Evolutionary conservation across 2,329 filamentous ascomycete genomes (phyloP).

Genomic region (Fonsecaea pugnacius): DNA sequence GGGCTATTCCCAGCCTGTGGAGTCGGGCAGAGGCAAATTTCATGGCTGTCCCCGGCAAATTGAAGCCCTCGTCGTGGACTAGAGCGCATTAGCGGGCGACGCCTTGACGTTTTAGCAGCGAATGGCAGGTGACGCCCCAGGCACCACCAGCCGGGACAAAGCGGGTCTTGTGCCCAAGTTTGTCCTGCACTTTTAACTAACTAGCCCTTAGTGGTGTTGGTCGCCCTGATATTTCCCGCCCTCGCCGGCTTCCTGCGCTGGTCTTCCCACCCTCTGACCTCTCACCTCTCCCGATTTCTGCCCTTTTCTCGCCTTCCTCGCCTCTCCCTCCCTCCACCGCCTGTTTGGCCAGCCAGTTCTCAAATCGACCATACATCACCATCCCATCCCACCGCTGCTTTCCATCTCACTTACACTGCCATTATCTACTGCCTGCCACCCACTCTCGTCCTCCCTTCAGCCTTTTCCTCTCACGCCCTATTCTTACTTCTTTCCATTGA

Average conservation of each 20-base stretch:
- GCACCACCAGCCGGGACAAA: constrained; percentile 1
- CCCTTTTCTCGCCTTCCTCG: constrained; percentile 18
- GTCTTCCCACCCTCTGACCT: constrained; percentile 1
- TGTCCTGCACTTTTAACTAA: constrained; percentile 4
- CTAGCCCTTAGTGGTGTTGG: not conserved
- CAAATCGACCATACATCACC: constrained; percentile 23
- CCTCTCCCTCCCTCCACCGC: constrained; percentile 21
- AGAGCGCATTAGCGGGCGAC: constrained; percentile 9
- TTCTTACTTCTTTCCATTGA: constrained; percentile 8
- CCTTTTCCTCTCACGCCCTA: constrained; percentile 15
- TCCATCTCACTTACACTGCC: constrained; percentile 20
- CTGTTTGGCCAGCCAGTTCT: constrained; percentile 18
- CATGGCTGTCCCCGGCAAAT: constrained; percentile 21
- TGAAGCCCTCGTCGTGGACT: constrained; percentile 14
- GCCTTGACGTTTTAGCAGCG: constrained; percentile 11
- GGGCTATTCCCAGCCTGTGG: constrained; percentile 2
- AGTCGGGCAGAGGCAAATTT: constrained; percentile 16
- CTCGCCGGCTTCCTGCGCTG: constrained; percentile 1
- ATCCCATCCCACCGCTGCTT: constrained; percentile 19
- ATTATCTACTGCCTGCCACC: constrained; percentile 19
- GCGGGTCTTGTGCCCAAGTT: constrained; percentile 5
- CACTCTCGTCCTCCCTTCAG: constrained; percentile 18
- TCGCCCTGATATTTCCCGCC: constrained; percentile 6
- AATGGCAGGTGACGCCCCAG: not conserved
- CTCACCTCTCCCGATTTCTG: constrained; percentile 9